Evolutionary conservation across 352 stramenopile species (phyloP).

Genomic region (Phytophthora idaei): DNA sequence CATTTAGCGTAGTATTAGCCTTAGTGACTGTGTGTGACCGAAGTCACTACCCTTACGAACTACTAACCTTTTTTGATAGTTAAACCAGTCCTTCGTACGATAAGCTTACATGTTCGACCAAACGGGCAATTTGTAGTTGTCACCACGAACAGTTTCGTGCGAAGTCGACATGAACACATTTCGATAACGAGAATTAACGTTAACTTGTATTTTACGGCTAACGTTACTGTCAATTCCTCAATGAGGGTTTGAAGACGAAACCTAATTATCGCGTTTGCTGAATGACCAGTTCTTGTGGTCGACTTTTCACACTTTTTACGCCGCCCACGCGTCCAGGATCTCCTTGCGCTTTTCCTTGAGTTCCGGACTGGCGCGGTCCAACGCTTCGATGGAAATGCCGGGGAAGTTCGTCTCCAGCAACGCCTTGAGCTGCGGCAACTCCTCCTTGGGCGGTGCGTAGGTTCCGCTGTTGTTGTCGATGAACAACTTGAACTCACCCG

Average conservation of each 20-base stretch:
- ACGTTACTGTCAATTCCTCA: too few relatives aligned
- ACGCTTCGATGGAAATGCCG: constrained; percentile 27
- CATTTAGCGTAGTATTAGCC: neutral
- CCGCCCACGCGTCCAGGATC: constrained; percentile 36
- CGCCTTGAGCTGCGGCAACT: constrained; percentile 33
- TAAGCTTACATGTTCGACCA: too few relatives aligned
- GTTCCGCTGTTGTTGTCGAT: constrained; percentile 52
- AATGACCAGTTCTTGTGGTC: too few relatives aligned
- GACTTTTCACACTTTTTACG: neutral
- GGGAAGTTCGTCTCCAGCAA: constrained; percentile 40
- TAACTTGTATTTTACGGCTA: neutral
- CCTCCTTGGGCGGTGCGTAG: constrained; percentile 34
- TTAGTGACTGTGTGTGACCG: neutral
- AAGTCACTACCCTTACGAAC: too few relatives aligned
- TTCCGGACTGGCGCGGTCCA: constrained; percentile 28
- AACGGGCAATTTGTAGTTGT: too few relatives aligned
- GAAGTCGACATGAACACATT: too few relatives aligned
- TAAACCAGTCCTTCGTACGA: neutral
- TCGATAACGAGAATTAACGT: too few relatives aligned
- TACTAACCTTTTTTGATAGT: neutral
- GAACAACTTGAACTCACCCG: constrained; percentile 28
- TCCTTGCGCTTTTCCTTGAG: constrained; percentile 31
- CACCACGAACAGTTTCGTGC: too few relatives aligned
- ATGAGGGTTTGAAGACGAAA: neutral
- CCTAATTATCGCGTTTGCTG: too few relatives aligned